These are phyloP conservation scores for Colletotrichum somersetense DNA, from an alignment of 2,329 filamentous ascomycete genomes.

Conservation along the genomic window DNA sequence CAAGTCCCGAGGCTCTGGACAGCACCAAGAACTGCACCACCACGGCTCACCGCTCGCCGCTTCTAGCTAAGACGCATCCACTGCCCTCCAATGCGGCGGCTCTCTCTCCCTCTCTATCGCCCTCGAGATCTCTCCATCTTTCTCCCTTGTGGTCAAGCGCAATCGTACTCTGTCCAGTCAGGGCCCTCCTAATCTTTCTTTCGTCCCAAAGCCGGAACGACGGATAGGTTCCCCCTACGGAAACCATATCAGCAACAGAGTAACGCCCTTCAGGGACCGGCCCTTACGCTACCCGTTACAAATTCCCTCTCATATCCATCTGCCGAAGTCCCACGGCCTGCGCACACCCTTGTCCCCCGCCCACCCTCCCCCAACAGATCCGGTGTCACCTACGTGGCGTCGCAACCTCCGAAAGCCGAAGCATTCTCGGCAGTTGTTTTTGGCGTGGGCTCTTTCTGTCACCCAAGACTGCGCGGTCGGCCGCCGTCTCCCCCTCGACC, in stretches of 20 bases:
- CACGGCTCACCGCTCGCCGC: neutral
- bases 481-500: neutral
- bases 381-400: slow-evolving; percentile 28
- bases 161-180: neutral
- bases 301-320: slow-evolving; percentile 20
- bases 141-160: neutral
- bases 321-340: slow-evolving; percentile 31
- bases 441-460: neutral
- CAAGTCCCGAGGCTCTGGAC: slow-evolving; percentile 1
- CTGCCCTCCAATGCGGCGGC: neutral
- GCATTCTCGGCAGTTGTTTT: slow-evolving; percentile 35
- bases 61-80: neutral
- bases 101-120: neutral
- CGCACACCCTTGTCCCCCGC: slow-evolving; percentile 20
- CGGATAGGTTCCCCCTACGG: neutral
- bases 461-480: too few species aligned
- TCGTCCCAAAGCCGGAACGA: neutral
- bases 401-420: slow-evolving; percentile 28
- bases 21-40: neutral
- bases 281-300: slow-evolving; percentile 11
- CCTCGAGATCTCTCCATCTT: neutral
- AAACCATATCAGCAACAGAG: neutral
- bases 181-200: neutral
- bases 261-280: slow-evolving; percentile 28
- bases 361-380: neutral